Evolutionary conservation across 371 early-diverging fungal species (phyloP), one percentile per base, ranked within the genome.

Genomic region (Apophysomyces variabilis): DNA sequence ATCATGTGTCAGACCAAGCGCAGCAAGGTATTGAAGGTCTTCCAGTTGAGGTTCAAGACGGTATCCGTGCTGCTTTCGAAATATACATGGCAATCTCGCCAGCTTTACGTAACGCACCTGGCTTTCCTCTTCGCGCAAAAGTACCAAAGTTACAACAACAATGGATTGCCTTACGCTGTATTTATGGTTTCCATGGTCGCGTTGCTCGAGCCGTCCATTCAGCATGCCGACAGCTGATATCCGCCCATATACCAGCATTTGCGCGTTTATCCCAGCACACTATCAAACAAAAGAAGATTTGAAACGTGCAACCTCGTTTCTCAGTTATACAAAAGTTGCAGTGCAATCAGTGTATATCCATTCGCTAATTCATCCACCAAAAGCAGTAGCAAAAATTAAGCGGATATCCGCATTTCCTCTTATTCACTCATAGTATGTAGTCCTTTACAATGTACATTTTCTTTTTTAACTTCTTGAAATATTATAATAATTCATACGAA

Each of bases 41-140:
- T 16, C 83, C 85, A 14, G 66, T 62, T 8, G 73, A 73, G 58
- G 71, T 77, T 0, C 79, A 76, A 38, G 69, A 70, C 32, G 74
- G 82, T 54, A 76, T 82, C 18, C 71, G 76, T 7, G 76, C 80
- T 18, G 86, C 86, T 36, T 76, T 80, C 61, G 75, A 73, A 35
- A 78, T 83, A 39, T 85, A 85, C 44, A 66, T 69, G 69, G 77
- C 70, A 6, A 85, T 85, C 59, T 79, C 81, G 8, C 74, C 78
- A 8, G 66, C 68, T 13, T 39, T 82, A 14, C 60, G 72, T 6
- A 60, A 64, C 9, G 67, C 72, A 16, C 60, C 65, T 3, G 75
- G 67, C 7, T 85, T 80, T 26, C 82, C 82, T 13, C 38, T 74
- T 8, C 73, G 86, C 16, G 76, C 79, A 36, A 74, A 72, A 38